A percentile compares a stretch with the other conserved stretches of the same genome.
Evolutionary conservation across 129 eudicot species (phyloP).

Genomic region (Gnaphalium uliginosum): DNA sequence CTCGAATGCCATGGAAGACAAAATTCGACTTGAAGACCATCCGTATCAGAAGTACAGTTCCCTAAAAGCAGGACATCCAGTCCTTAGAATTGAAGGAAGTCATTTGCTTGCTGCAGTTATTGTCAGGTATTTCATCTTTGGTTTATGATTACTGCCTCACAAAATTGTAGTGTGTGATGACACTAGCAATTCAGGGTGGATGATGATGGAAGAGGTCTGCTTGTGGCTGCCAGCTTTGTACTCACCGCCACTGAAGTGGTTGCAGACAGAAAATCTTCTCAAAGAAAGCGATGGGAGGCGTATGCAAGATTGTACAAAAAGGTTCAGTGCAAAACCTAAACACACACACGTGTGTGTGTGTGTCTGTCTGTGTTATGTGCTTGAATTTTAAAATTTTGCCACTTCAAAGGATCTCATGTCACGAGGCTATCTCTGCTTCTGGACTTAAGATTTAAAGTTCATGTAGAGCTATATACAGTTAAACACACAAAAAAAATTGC

Average conservation of each 20-base stretch:
- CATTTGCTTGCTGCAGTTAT: constrained; percentile 95
- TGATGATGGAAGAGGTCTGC: constrained; percentile 78
- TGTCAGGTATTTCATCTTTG: constrained; percentile 54
- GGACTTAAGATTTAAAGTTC: not conserved
- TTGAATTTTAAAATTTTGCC: not conserved
- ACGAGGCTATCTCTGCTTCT: not conserved
- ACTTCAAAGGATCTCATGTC: constrained; percentile 10
- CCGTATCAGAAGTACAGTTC: constrained; percentile 49
- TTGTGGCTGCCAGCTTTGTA: constrained; percentile 89
- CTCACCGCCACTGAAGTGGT: constrained; percentile 89
- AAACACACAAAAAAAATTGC: not conserved
- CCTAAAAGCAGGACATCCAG: constrained; percentile 85
- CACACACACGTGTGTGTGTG: too few relatives aligned
- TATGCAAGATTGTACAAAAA: constrained; percentile 86
- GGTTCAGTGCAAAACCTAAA: constrained; percentile 35
- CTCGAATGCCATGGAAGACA: constrained; percentile 56
- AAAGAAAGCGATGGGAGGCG: constrained; percentile 92
- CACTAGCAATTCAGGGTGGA: constrained; percentile 63
- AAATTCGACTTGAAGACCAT: constrained; percentile 47
- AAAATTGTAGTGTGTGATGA: not conserved
- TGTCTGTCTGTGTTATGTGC: too few relatives aligned
- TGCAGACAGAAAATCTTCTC: constrained; percentile 81
- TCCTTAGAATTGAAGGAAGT: constrained; percentile 90
- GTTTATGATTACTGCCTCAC: not conserved
- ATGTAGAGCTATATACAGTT: not conserved